Evolutionary conservation across 2,329 filamentous ascomycete species (phyloP).

Genomic region (Fusarium caatingaense): DNA sequence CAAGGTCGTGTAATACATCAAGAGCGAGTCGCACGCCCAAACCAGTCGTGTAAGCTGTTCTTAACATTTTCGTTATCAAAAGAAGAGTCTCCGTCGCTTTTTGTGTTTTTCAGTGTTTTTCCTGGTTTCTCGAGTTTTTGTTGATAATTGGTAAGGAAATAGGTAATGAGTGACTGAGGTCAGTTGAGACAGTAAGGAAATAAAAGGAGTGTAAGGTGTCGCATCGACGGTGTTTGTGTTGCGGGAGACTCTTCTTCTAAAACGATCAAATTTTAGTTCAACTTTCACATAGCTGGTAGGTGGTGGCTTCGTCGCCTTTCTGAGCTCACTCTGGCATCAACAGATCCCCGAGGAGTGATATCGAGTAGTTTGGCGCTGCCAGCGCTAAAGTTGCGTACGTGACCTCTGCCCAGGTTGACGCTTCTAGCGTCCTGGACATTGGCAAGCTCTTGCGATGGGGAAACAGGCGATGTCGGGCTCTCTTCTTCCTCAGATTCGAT

Average conservation of each 20-base stretch:
- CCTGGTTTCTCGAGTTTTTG: slow-evolving; percentile 20
- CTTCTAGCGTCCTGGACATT: slow-evolving; percentile 74
- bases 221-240: slow-evolving; percentile 10
- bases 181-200: slow-evolving; percentile 40
- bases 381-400: slow-evolving; percentile 78
- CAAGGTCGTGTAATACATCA: slow-evolving; percentile 45
- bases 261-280: slow-evolving; percentile 30
- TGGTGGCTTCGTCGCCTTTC: slow-evolving; percentile 46
- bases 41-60: slow-evolving; percentile 7
- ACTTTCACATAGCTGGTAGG: slow-evolving; percentile 31
- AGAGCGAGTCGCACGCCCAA: slow-evolving; percentile 20
- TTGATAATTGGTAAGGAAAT: slow-evolving; percentile 45
- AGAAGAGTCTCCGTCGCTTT: slow-evolving; percentile 40
- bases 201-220: slow-evolving; percentile 40
- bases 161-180: slow-evolving; percentile 51
- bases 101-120: slow-evolving; percentile 41
- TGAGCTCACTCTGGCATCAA: slow-evolving; percentile 59
- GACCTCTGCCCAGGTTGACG: slow-evolving; percentile 72
- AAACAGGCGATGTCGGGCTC: slow-evolving; percentile 45
- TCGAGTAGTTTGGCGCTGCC: slow-evolving; percentile 82
- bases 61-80: slow-evolving; percentile 12
- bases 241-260: slow-evolving; percentile 41
- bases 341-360: slow-evolving; percentile 67
- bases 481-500: slow-evolving; percentile 52
- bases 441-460: slow-evolving; percentile 50